Evolutionary conservation across 495 filamentous ascomycete species (phyloP).

Genomic region (Penicillium simplicissimum): DNA sequence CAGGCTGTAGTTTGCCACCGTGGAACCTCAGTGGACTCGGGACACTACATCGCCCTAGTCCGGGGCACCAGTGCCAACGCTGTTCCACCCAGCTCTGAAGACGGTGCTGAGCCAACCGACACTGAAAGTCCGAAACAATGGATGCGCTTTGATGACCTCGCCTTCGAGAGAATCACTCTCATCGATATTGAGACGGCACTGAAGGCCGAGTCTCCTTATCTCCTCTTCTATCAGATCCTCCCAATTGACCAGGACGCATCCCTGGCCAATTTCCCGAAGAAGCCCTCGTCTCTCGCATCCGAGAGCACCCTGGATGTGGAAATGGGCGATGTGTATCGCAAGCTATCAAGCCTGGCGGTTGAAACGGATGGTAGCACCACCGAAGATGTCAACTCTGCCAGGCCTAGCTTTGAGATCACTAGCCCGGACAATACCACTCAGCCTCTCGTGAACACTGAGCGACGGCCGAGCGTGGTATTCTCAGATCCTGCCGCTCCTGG

Average conservation of each 20-base stretch:
- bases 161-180: slow-evolving; percentile 63
- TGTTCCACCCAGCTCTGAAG: slow-evolving; percentile 52
- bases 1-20: slow-evolving; percentile 91
- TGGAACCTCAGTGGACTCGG: slow-evolving; percentile 83
- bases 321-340: slow-evolving; percentile 22
- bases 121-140: slow-evolving; percentile 66
- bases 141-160: slow-evolving; percentile 90
- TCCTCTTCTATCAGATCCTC: slow-evolving; percentile 92
- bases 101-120: slow-evolving; percentile 43
- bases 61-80: slow-evolving; percentile 56
- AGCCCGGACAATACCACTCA: slow-evolving; percentile 25
- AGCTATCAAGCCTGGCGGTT: slow-evolving; percentile 16
- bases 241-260: slow-evolving; percentile 73
- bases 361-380: slow-evolving; percentile 21
- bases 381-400: slow-evolving; percentile 30
- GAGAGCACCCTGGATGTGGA: slow-evolving; percentile 36
- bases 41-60: slow-evolving; percentile 86
- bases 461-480: slow-evolving; percentile 32
- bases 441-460: slow-evolving; percentile 7
- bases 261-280: slow-evolving; percentile 52
- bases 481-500: slow-evolving; percentile 38
- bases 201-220: slow-evolving; percentile 85
- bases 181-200: slow-evolving; percentile 78
- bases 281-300: slow-evolving; percentile 58
- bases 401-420: slow-evolving; percentile 49